phyloP scores from a whole-genome alignment of 192 early-diverging fungal species.

The Umbelopsis sp. region DNA sequence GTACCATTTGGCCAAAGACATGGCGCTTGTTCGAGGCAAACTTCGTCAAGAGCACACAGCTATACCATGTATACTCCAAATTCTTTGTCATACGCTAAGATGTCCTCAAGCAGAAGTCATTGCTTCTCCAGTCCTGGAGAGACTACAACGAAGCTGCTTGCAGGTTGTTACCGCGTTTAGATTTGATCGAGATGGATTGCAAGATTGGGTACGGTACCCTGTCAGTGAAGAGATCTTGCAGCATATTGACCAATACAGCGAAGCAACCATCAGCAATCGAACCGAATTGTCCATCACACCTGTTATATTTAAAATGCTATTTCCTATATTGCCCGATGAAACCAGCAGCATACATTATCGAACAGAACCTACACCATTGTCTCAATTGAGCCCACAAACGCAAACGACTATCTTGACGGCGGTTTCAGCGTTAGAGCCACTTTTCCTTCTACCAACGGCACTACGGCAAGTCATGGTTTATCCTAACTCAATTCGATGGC shows the following conservation, averaged over 20 bases:
- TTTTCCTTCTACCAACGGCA: background rate
- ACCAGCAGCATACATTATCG: background rate
- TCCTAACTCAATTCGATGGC: slow-evolving; percentile 1
- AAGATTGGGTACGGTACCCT: slow-evolving; percentile 9
- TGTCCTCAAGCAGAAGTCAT: background rate
- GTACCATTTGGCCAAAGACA: slow-evolving; percentile 17
- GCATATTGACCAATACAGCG: slow-evolving; percentile 4
- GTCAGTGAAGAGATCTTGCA: background rate
- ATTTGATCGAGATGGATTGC: slow-evolving; percentile 7
- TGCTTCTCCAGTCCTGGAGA: background rate
- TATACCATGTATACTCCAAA: slow-evolving; percentile 4
- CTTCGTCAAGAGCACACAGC: slow-evolving; percentile 1
- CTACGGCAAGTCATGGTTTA: slow-evolving; percentile 16
- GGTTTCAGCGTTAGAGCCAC: background rate
- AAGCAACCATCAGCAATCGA: background rate
- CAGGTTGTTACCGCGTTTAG: slow-evolving; percentile 3
- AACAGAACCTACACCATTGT: background rate
- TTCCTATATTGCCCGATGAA: slow-evolving; percentile 1
- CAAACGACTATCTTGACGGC: background rate
- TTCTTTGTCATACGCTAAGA: background rate
- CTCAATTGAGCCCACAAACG: background rate
- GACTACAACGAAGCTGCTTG: background rate
- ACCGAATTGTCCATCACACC: slow-evolving; percentile 9
- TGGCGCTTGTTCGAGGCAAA: slow-evolving; percentile 11
- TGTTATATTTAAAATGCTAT: background rate